These are phyloP conservation scores for Yarrowia galli DNA, from an alignment of 1,139 yeast species.

Conservation along the genomic window DNA sequence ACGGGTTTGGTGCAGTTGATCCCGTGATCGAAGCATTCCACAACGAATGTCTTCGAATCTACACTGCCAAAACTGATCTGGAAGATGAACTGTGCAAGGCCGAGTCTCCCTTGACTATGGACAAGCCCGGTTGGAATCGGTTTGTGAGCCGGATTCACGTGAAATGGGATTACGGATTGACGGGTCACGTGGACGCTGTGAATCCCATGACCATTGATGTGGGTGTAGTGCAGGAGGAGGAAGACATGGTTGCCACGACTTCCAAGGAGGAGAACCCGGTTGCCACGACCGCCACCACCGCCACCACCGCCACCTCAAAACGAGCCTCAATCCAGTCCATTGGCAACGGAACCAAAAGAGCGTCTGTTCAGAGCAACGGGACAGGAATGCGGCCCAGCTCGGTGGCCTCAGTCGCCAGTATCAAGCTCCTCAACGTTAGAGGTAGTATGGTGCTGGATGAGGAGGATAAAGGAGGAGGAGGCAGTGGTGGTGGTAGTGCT, in stretches of 20 bases:
- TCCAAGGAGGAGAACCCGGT: constrained; percentile 2
- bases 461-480: neutral
- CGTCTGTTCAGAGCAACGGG: constrained; percentile 17
- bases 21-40: constrained; percentile 35
- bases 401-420: constrained; percentile 20
- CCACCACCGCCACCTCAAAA: neutral
- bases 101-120: constrained; percentile 10
- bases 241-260: neutral
- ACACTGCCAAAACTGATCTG: constrained; percentile 23
- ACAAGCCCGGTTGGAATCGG: constrained; percentile 20
- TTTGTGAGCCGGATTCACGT: constrained; percentile 15
- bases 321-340: constrained; percentile 13
- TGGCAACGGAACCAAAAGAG: constrained; percentile 12
- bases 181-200: constrained; percentile 30
- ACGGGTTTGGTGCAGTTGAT: neutral
- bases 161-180: constrained; percentile 25
- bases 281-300: neutral
- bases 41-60: constrained; percentile 24
- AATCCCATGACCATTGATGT: constrained; percentile 35
- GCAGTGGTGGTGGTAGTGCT: no score
- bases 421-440: constrained; percentile 21
- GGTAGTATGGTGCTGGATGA: constrained; percentile 21
- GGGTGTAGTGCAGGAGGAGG: constrained; percentile 5
- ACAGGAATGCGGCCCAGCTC: constrained; percentile 21
- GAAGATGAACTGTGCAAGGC: constrained; percentile 28